phyloP scores from a whole-genome alignment of 1,284 basidiomycete genomes.

The Cryptococcus hybrid region DNA sequence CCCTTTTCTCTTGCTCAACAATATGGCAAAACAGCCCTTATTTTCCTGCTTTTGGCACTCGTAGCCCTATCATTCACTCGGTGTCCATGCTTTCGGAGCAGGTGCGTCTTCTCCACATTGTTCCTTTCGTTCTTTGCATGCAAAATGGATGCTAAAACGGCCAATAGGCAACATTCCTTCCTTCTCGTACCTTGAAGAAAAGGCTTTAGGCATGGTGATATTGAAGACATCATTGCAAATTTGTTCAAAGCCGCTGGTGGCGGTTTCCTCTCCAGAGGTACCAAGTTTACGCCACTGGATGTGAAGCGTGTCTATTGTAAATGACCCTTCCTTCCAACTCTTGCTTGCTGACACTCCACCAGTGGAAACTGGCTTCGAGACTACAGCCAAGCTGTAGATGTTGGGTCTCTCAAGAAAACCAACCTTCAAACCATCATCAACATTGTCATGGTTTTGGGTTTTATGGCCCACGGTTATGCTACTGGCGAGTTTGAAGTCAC shows the following conservation, averaged over 20 bases:
- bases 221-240: slow-evolving; percentile 55
- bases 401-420: slow-evolving; percentile 70
- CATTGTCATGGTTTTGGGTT: slow-evolving; percentile 84
- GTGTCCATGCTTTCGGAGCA: slow-evolving; percentile 45
- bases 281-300: slow-evolving; percentile 60
- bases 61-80: not conserved
- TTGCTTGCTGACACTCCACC: slow-evolving; percentile 52
- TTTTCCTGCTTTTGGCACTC: too few relatives aligned
- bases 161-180: slow-evolving; percentile 45
- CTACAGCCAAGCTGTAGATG: slow-evolving; percentile 76
- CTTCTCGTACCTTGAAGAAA: slow-evolving; percentile 54
- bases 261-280: slow-evolving; percentile 63
- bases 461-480: slow-evolving; percentile 75
- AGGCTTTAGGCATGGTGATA: slow-evolving; percentile 80
- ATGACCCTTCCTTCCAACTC: not conserved
- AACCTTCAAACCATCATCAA: slow-evolving; percentile 77
- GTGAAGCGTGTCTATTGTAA: slow-evolving; percentile 45
- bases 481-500: slow-evolving; percentile 80
- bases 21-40: too few relatives aligned
- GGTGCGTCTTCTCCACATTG: slow-evolving; percentile 19
- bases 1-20: too few relatives aligned
- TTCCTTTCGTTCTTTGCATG: too few relatives aligned
- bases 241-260: slow-evolving; percentile 64
- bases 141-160: too few relatives aligned
- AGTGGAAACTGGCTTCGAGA: slow-evolving; percentile 64